These are phyloP conservation scores for Fusarium camptoceras DNA, from an alignment of 2,329 filamentous ascomycete genomes.

Conservation along the genomic window DNA sequence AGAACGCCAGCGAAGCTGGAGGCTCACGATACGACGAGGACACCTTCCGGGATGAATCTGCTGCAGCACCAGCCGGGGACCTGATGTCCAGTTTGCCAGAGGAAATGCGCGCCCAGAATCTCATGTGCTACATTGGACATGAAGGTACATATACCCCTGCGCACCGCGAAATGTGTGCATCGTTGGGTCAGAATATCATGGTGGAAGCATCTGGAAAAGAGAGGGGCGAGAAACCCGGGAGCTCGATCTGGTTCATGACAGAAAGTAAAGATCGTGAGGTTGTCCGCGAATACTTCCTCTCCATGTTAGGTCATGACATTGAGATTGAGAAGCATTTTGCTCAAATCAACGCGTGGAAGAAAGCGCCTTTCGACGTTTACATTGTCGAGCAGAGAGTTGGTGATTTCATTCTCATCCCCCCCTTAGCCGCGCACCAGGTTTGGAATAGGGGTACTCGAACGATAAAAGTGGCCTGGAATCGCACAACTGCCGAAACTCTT, in stretches of 20 bases:
- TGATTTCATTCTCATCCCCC: constrained; percentile 93
- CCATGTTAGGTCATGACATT: constrained; percentile 93
- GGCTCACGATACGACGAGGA: constrained; percentile 52
- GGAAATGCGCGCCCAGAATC: constrained; percentile 91
- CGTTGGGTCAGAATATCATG: constrained; percentile 97
- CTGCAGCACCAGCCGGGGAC: constrained; percentile 81
- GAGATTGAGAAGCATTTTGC: constrained; percentile 98
- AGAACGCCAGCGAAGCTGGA: constrained; percentile 67
- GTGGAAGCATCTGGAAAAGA: constrained; percentile 84
- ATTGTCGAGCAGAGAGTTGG: constrained; percentile 90
- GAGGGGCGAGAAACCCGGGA: constrained; percentile 83
- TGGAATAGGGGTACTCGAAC: constrained; percentile 97
- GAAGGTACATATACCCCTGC: constrained; percentile 97
- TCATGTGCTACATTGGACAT: constrained; percentile 98
- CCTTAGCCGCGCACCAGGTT: constrained; percentile 93
- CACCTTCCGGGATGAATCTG: constrained; percentile 62
- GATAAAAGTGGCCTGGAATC: constrained; percentile 98
- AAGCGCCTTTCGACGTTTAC: constrained; percentile 92
- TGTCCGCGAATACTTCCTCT: constrained; percentile 93
- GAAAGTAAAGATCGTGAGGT: constrained; percentile 91
- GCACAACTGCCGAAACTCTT: constrained; percentile 91
- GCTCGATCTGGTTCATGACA: constrained; percentile 99
- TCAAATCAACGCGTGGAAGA: constrained; percentile 94
- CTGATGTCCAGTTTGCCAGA: constrained; percentile 91
- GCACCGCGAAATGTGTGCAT: constrained; percentile 98